Evolutionary conservation across 805 yeast genomes (phyloP), one percentile per base, ranked within the genome.

Genomic region (Danielia oregonensis): DNA sequence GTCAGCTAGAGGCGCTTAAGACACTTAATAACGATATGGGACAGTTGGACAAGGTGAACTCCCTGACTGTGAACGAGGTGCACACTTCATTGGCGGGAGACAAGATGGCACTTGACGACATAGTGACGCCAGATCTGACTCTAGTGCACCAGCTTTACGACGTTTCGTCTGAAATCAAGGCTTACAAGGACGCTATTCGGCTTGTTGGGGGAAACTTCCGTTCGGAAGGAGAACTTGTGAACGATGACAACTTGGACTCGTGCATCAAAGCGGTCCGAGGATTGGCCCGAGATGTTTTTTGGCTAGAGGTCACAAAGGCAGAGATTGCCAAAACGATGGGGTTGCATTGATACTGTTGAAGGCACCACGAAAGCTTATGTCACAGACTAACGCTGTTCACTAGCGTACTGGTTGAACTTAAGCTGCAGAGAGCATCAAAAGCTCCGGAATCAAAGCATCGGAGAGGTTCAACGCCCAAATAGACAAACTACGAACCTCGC

Each of bases 161-260:
- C 14, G 61, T 82, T 1, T 75, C 76, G 0, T 72, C 88, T 13
- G 80, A 76, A 25, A 85, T 83, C 33, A 69, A 72, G 40, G 85
- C 95, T 1, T 70, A 80, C n/a, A 73, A 74, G 19, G 96, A 89
- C 51, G 67, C 89, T 0, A 50, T 74, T 9, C 68, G 73, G 37
- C 68, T 78, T 8, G 62, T 88, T 7, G 73, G 76, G 4, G 75
- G 78, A 14, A 70, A 76, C 4, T 75, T 39, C 33, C 49, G 50
- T 2, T 41, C 53, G 3, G 55, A 59, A 36, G 44, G 48, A 1
- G 71, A 66, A 41, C 31, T 65, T 3, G 57, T 67, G 21, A 60
- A 49, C 32, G 61, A 67, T 44, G 42, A 40, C 3, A 57, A 47
- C 12, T 37, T 65, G 21, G 70, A 65, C 22, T 28, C 42, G 3